A percentile compares a stretch with the other conserved stretches of the same genome.
These are phyloP conservation scores for Aureobasidium sp. DNA, from an alignment of 2,329 filamentous ascomycete species.

Conservation along the genomic window DNA sequence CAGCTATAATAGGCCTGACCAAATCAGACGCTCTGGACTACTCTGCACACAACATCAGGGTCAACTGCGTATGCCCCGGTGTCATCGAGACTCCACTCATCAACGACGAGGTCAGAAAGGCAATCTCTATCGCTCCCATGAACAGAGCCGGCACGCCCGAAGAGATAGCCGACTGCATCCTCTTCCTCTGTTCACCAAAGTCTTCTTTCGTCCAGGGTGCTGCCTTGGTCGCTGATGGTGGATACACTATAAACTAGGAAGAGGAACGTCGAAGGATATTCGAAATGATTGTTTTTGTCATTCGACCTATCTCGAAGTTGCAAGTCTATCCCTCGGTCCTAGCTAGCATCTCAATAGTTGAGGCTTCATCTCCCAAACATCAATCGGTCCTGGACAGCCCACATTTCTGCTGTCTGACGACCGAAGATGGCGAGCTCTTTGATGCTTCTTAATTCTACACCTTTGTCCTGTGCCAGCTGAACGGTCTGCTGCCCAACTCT, in stretches of 20 bases:
- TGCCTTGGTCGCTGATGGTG: slow-evolving; percentile 37
- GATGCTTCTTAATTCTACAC: background rate
- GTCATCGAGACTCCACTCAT: slow-evolving; percentile 41
- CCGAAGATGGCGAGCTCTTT: background rate
- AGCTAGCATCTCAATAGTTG: background rate
- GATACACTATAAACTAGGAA: slow-evolving; percentile 34
- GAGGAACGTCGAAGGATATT: background rate
- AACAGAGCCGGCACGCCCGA: slow-evolving; percentile 33
- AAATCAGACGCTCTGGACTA: slow-evolving; percentile 42
- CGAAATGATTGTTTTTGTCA: background rate
- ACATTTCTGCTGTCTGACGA: background rate
- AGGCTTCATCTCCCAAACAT: background rate
- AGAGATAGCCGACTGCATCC: slow-evolving; percentile 39
- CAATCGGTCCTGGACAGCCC: background rate
- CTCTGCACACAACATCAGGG: slow-evolving; percentile 35
- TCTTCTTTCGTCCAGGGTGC: slow-evolving; percentile 39
- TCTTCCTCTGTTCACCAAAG: slow-evolving; percentile 38
- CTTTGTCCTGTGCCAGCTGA: background rate
- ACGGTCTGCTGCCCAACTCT: background rate
- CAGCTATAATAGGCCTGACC: slow-evolving; percentile 39
- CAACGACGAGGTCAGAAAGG: slow-evolving; percentile 21
- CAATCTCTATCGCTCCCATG: slow-evolving; percentile 25
- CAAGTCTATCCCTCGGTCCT: background rate
- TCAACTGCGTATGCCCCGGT: slow-evolving; percentile 41
- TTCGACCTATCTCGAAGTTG: background rate